These are phyloP conservation scores for Sporobolus alterniflorus DNA, from an alignment of 202 grass and related monocot species.

Conservation along the genomic window DNA sequence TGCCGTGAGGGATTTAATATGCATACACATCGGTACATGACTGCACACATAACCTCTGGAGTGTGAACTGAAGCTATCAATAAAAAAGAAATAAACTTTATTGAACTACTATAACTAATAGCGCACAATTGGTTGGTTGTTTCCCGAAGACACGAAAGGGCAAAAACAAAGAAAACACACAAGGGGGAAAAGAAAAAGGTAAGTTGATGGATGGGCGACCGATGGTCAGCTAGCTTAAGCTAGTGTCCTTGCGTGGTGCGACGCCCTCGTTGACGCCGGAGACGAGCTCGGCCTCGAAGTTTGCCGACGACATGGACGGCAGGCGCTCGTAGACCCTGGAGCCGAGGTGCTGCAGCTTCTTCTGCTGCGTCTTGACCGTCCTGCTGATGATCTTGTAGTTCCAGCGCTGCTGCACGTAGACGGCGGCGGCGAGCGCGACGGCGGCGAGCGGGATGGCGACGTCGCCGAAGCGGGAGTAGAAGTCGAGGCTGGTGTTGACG, in stretches of 20 bases:
- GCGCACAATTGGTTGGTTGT: slow-evolving; percentile 9
- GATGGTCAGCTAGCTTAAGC: slow-evolving; percentile 2
- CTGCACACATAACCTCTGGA: background rate
- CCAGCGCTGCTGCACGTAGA: slow-evolving; percentile 91
- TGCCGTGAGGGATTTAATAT: background rate
- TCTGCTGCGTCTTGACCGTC: slow-evolving; percentile 75
- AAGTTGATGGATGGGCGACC: background rate
- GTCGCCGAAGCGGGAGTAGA: slow-evolving; percentile 90
- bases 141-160: background rate
- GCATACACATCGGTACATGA: background rate
- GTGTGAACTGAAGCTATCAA: background rate
- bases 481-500: slow-evolving; percentile 90
- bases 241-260: slow-evolving; percentile 34
- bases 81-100: background rate
- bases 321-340: slow-evolving; percentile 89
- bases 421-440: slow-evolving; percentile 49
- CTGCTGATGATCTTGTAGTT: slow-evolving; percentile 85
- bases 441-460: slow-evolving; percentile 76
- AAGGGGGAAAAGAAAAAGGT: background rate
- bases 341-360: slow-evolving; percentile 82
- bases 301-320: slow-evolving; percentile 74
- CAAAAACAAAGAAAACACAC: background rate
- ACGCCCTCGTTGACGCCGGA: slow-evolving; percentile 54
- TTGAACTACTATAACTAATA: slow-evolving; percentile 19
- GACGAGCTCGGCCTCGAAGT: slow-evolving; percentile 88